Conservation (phyloP, 163 green algal genomes). For the Chlamydomonas reinhardtii region DNA sequence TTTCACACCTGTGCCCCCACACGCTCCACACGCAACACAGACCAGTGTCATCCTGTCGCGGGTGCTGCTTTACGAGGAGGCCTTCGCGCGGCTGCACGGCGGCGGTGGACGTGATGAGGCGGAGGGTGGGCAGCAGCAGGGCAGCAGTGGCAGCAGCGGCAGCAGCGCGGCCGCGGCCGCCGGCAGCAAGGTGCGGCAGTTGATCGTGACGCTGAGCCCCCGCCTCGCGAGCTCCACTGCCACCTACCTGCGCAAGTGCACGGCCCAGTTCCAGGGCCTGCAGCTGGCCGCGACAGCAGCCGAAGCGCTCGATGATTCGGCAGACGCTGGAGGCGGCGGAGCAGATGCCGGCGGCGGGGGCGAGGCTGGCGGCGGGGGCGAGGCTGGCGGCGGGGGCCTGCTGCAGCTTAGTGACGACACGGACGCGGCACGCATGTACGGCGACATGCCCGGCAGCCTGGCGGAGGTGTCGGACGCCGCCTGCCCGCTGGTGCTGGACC, state of each 20-base stretch:
- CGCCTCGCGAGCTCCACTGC: not conserved
- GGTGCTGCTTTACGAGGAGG: not conserved
- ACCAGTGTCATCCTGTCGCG: conserved; percentile 1
- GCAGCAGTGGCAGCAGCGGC: not conserved
- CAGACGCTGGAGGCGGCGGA: not conserved
- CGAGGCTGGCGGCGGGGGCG: too few species aligned
- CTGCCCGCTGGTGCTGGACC: conserved; percentile 33
- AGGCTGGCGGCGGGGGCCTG: not conserved
- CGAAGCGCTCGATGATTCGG: not conserved
- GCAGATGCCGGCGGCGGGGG: too few species aligned
- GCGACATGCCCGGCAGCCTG: not conserved
- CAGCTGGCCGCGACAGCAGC: not conserved
- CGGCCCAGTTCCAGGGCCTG: not conserved
- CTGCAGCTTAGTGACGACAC: not conserved
- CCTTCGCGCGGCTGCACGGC: not conserved
- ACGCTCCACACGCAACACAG: not conserved
- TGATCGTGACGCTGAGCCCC: conserved; percentile 38
- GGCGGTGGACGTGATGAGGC: not conserved
- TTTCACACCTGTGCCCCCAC: too few species aligned
- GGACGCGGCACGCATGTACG: not conserved
- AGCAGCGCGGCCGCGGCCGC: too few species aligned
- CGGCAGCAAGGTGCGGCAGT: not conserved
- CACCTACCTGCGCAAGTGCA: not conserved
- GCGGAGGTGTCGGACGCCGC: not conserved
- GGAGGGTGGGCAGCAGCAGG: not conserved